Conservation (phyloP, 345 rosid species). For the Garcia nutans region DNA sequence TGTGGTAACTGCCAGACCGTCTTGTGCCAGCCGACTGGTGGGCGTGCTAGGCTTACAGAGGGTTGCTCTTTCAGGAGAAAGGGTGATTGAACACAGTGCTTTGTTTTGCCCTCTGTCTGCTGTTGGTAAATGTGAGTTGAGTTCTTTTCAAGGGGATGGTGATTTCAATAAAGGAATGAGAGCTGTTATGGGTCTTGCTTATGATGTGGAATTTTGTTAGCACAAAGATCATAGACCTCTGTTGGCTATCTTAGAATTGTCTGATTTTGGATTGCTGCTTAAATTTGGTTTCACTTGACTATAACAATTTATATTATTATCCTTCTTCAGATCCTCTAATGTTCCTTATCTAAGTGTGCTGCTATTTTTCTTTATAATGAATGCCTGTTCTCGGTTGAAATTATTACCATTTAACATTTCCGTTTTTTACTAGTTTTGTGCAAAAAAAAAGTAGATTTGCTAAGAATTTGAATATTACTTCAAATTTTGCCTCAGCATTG, state of each 20-base stretch:
- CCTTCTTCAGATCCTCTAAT: neutral
- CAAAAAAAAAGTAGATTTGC: too few species aligned
- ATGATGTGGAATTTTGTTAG: conserved; percentile 8
- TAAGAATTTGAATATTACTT: too few species aligned
- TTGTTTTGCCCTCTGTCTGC: neutral
- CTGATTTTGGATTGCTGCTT: neutral
- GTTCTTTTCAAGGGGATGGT: neutral
- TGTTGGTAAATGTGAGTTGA: neutral
- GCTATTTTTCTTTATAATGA: neutral
- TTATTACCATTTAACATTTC: too few species aligned
- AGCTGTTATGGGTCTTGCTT: neutral
- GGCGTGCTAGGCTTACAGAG: conserved; percentile 22
- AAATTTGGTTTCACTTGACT: neutral
- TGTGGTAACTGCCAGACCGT: conserved; percentile 26
- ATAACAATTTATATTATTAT: neutral
- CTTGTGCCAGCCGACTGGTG: conserved; percentile 23
- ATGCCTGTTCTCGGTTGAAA: neutral
- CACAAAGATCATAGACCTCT: neutral
- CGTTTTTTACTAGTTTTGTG: too few species aligned
- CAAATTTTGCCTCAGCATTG: neutral
- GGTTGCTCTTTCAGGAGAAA: conserved; percentile 22
- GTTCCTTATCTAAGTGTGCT: neutral
- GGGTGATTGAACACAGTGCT: neutral
- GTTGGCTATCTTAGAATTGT: neutral
- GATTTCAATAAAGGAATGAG: neutral